Evolutionary conservation across 352 stramenopile genomes (phyloP).

Genomic region (Phytophthora vignae): DNA sequence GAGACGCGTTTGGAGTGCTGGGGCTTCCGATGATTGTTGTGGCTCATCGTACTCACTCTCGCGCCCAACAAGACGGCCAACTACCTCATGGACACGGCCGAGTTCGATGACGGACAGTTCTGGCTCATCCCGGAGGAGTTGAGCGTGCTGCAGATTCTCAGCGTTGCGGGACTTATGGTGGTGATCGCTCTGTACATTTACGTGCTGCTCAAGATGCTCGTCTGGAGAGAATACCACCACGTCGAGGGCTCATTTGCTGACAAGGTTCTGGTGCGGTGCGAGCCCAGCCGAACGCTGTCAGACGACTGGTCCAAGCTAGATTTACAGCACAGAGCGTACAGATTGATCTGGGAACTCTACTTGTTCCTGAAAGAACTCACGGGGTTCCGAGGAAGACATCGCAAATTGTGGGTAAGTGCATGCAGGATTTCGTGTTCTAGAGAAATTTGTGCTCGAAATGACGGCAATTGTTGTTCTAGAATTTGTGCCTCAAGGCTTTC

Average conservation of each 20-base stretch:
- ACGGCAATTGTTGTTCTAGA: conserved; percentile 25
- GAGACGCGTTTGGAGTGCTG: conserved; percentile 31
- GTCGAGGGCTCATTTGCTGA: conserved; percentile 16
- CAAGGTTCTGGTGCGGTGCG: conserved; percentile 9
- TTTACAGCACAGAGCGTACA: background rate
- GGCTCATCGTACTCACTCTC: conserved; percentile 39
- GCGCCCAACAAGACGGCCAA: conserved; percentile 44
- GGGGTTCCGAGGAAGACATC: conserved; percentile 32
- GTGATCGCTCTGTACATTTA: conserved; percentile 16
- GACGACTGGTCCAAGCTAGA: conserved; percentile 6
- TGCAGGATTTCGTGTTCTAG: background rate
- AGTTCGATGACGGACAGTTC: conserved; percentile 47
- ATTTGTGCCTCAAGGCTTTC: conserved; percentile 40
- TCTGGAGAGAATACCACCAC: conserved; percentile 24
- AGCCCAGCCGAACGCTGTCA: background rate
- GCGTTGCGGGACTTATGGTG: conserved; percentile 16
- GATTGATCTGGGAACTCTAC: conserved; percentile 31
- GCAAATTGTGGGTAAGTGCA: conserved; percentile 47
- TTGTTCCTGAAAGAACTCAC: conserved; percentile 36
- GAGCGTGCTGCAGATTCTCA: conserved; percentile 16
- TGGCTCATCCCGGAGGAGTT: conserved; percentile 43
- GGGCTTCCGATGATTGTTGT: conserved; percentile 35
- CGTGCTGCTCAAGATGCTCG: conserved; percentile 37
- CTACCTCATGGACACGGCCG: conserved; percentile 43
- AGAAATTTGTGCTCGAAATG: too few species aligned